These are phyloP conservation scores for Arthrobotrys iridis DNA, from an alignment of 2,329 filamentous ascomycete species.

Conservation along the genomic window DNA sequence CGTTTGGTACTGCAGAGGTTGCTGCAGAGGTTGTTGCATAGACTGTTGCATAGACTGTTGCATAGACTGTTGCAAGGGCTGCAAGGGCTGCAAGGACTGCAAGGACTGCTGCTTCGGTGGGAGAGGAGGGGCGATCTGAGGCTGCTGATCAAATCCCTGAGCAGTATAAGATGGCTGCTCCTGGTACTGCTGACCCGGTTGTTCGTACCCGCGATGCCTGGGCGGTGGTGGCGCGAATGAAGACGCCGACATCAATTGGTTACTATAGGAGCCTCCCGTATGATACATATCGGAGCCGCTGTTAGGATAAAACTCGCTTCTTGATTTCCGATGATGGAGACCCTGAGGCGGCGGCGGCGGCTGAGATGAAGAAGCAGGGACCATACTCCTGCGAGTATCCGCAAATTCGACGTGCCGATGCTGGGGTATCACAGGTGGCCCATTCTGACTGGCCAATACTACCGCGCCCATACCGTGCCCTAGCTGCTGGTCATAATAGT, in stretches of 20 bases:
- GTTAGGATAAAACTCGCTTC: constrained; percentile 45
- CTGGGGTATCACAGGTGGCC: constrained; percentile 34
- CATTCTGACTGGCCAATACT: constrained; percentile 35
- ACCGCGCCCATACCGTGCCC: constrained; percentile 13
- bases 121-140: constrained; percentile 6
- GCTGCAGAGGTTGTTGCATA: constrained; percentile 7
- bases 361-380: constrained; percentile 13
- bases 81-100: neutral
- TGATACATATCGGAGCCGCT: constrained; percentile 33
- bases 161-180: constrained; percentile 18
- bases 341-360: constrained; percentile 28
- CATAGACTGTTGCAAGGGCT: constrained; percentile 1
- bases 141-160: constrained; percentile 36
- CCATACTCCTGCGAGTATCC: constrained; percentile 29
- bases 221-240: constrained; percentile 22
- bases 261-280: constrained; percentile 11
- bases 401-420: constrained; percentile 49
- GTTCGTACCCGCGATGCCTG: constrained; percentile 38
- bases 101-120: constrained; percentile 17
- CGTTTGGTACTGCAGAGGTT: constrained; percentile 13
- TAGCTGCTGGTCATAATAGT: constrained; percentile 35
- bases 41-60: constrained; percentile 18
- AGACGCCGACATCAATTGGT: constrained; percentile 34
- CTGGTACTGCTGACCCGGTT: constrained; percentile 25
- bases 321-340: constrained; percentile 42